Conservation (phyloP, 208 protist species). For the Herpetomonas muscarum region DNA sequence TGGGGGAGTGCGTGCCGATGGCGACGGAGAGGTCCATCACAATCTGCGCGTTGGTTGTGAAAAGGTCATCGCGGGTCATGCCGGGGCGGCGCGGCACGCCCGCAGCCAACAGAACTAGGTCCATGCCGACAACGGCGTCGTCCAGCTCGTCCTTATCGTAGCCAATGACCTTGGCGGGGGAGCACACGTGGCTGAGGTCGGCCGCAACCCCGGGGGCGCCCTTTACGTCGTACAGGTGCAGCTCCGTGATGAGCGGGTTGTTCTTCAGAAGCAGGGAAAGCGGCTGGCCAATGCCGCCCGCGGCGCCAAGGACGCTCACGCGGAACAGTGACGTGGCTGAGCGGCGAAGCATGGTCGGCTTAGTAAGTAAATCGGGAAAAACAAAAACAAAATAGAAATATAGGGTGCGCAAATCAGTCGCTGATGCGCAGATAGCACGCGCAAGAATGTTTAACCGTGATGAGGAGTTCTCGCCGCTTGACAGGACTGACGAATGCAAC, state of each 20-base stretch:
- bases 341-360: background rate
- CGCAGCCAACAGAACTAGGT: slow-evolving; percentile 93
- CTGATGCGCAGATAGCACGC: too few species aligned
- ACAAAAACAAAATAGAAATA: background rate
- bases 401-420: too few species aligned
- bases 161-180: slow-evolving; percentile 73
- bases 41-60: slow-evolving; percentile 93
- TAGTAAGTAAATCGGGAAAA: background rate
- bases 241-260: slow-evolving; percentile 55
- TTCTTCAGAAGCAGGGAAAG: slow-evolving; percentile 93
- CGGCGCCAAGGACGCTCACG: slow-evolving; percentile 92
- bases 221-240: slow-evolving; percentile 89
- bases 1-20: slow-evolving; percentile 78
- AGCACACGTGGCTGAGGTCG: slow-evolving; percentile 87
- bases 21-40: slow-evolving; percentile 74
- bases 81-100: slow-evolving; percentile 95
- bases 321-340: background rate
- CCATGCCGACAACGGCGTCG: slow-evolving; percentile 61
- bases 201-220: slow-evolving; percentile 84
- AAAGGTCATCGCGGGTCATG: slow-evolving; percentile 96
- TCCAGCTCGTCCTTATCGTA: slow-evolving; percentile 59
- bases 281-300: slow-evolving; percentile 96
- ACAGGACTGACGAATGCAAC: too few species aligned
- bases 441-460: too few species aligned
- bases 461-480: too few species aligned